Conservation (phyloP, 73 alveolate genomes). For the Diophrys appendiculata region DNA sequence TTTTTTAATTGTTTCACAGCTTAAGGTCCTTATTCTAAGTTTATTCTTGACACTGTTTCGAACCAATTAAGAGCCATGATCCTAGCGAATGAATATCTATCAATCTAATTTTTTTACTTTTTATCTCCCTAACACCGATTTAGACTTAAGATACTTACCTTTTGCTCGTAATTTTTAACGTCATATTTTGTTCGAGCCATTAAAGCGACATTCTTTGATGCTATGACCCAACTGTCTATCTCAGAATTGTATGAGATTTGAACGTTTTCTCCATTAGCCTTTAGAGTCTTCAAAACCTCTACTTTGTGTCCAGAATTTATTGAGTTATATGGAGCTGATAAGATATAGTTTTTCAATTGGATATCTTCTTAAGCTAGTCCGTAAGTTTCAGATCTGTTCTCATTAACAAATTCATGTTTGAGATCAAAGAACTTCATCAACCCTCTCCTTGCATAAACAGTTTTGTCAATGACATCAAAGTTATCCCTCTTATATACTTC, state of each 20-base stretch:
- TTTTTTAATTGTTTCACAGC: conserved; percentile 55
- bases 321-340: too few species aligned
- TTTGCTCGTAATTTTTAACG: conserved; percentile 46
- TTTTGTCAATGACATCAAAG: conserved; percentile 8
- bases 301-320: conserved; percentile 41
- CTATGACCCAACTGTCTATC: conserved; percentile 82
- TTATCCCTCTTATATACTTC: conserved; percentile 21
- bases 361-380: background rate
- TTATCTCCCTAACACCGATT: too few species aligned
- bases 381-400: conserved; percentile 18
- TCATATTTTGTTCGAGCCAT: conserved; percentile 74
- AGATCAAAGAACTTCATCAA: conserved; percentile 50
- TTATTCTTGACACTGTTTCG: conserved; percentile 53
- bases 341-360: conserved; percentile 25
- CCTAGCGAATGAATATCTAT: conserved; percentile 71
- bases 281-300: conserved; percentile 54
- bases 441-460: conserved; percentile 51
- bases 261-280: conserved; percentile 97
- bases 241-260: conserved; percentile 74
- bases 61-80: conserved; percentile 88
- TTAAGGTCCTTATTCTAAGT: too few species aligned
- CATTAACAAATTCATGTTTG: conserved; percentile 8
- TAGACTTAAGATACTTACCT: background rate
- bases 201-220: conserved; percentile 86
- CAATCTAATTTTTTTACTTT: too few species aligned